A percentile compares a stretch with the other conserved stretches of the same genome.
These are phyloP conservation scores for Microstegium vimineum DNA, from an alignment of 176 grass and related monocot species.

Conservation along the genomic window DNA sequence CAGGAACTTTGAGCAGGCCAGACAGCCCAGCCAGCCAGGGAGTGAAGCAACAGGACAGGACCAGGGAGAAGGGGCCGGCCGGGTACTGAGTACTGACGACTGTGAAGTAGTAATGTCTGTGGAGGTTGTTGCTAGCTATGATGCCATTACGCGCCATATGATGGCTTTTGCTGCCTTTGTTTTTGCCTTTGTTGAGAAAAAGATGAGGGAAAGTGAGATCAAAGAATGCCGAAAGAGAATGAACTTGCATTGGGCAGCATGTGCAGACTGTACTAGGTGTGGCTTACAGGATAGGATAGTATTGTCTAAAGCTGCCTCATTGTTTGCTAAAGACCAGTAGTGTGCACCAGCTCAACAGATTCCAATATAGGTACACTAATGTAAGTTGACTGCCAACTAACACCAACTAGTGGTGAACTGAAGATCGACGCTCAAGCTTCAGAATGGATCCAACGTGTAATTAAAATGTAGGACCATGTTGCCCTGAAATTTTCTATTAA, in stretches of 20 bases:
- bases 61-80: no score
- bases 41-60: background rate
- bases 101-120: background rate
- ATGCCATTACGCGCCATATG: slow-evolving; percentile 26
- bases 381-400: background rate
- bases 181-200: slow-evolving; percentile 9
- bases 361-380: background rate
- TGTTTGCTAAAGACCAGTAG: background rate
- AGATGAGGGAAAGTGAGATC: background rate
- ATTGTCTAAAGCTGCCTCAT: background rate
- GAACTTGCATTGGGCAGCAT: background rate
- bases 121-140: background rate
- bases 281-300: background rate
- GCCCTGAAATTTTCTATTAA: no score
- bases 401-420: background rate
- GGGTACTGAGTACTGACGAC: no score
- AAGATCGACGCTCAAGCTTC: no score
- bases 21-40: background rate
- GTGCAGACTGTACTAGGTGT: slow-evolving; percentile 5
- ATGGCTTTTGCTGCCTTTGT: background rate
- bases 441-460: no score
- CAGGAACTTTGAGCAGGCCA: background rate
- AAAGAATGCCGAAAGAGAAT: background rate
- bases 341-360: background rate
- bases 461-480: no score